Base-by-base conservation (phyloP, 768 basidiomycete species). In the Chalciporus piperatus region DNA sequence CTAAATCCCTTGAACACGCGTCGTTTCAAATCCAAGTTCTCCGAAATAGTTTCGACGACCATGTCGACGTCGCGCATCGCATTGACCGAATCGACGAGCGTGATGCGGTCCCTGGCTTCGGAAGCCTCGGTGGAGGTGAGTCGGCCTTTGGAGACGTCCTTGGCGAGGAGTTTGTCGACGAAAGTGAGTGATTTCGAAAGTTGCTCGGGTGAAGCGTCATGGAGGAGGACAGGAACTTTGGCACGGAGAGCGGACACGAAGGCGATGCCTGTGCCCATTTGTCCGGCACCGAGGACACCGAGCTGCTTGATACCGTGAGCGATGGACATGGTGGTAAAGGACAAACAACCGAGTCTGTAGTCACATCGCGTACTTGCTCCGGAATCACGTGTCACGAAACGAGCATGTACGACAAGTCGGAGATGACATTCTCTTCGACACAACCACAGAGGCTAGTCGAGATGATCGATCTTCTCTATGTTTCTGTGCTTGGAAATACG, bases 251-350 rank as follows among this genome's bases (percentile, higher is more conserved):
- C 87, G 17, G 92, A 78, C 38, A 96, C 92, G 47, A 88, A 80
- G 55, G 93, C 91, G 42, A 98, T 98, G 2, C 95, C 96, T 0
- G 89, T 83, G 56, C 95, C 95, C 89, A 90, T 91, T 66, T 92
- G 89, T 44, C 89, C 90, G 17, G 88, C 85, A 41, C 89, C 89
- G 32, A 95, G 76, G 55, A 94, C 82, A 20, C 88, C 92, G 0
- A 92, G 71, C 4, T 76, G 81, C 48, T 80, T 82, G 56, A 94
- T 83, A 42, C 87, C 89, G 60, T 92, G 90, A 17, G 77, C 73
- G 48, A 89, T 63, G 46, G 79, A 66, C 64, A 66, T 64, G 53
- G 42, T 56, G 14, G 51, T 39, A 30, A 19, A 17, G 38, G 41
- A 32, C 5, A 50, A 22, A 50, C 11, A 43, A 32, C 1, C 11